Evolutionary conservation across 495 filamentous ascomycete species (phyloP).

Genomic region (Aspergillus saccharolyticus): DNA sequence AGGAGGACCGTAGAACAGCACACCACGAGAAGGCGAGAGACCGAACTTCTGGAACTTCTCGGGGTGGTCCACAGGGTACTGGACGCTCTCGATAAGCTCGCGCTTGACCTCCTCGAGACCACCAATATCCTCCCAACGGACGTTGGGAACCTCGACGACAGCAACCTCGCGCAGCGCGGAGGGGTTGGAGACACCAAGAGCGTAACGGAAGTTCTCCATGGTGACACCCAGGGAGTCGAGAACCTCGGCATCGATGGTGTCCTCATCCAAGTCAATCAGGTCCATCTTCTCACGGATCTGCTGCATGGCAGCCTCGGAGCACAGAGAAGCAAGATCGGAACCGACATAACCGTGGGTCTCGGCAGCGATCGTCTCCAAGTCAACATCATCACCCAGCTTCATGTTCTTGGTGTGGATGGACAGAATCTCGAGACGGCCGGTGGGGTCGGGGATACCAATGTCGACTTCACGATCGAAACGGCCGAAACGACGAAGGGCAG

Average conservation of each 20-base stretch:
- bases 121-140: constrained; percentile 99
- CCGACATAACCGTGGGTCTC: constrained; percentile 99
- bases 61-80: constrained; percentile 98
- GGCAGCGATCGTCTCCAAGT: constrained; percentile 91
- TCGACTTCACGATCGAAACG: constrained; percentile 99
- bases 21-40: constrained; percentile 95
- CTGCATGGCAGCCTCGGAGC: constrained; percentile 99
- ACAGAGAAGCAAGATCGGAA: constrained; percentile 97
- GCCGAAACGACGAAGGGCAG: constrained; percentile 86
- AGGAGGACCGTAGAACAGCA: constrained; percentile 95
- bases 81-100: constrained; percentile 98
- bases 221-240: constrained; percentile 97
- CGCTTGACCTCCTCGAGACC: constrained; percentile 97
- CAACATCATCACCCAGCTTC: constrained; percentile 96
- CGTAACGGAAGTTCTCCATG: constrained; percentile 99
- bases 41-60: constrained; percentile 99
- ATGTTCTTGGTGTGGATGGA: constrained; percentile 99
- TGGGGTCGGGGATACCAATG: constrained; percentile 96
- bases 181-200: constrained; percentile 95
- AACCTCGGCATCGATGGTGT: constrained; percentile 98
- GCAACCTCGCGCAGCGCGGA: constrained; percentile 98
- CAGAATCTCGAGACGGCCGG: constrained; percentile 96
- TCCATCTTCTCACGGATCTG: constrained; percentile 99
- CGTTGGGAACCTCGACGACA: constrained; percentile 97
- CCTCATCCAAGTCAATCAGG: constrained; percentile 96